Conservation (phyloP, 164 flowering plant genomes). For the Sedum album region DNA sequence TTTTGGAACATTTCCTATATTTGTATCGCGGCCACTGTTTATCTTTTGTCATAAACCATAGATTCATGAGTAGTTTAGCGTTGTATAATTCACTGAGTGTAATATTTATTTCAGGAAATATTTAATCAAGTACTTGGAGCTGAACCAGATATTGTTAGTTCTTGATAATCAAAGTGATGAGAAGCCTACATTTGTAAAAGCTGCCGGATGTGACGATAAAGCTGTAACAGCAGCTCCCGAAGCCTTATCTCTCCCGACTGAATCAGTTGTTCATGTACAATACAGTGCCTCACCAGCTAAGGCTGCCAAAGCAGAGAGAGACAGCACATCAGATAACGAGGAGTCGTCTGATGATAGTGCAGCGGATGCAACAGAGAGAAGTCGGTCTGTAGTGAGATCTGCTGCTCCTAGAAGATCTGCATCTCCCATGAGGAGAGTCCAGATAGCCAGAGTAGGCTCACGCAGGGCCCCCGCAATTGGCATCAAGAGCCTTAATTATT, state of each 20-base stretch:
- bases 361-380: constrained; percentile 50
- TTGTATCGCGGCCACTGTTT: background rate
- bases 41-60: background rate
- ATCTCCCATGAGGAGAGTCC: constrained; percentile 90
- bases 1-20: background rate
- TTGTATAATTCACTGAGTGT: background rate
- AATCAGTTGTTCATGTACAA: constrained; percentile 30
- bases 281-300: constrained; percentile 73
- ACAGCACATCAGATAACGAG: constrained; percentile 53
- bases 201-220: constrained; percentile 17
- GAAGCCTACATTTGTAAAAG: constrained; percentile 13
- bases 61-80: background rate
- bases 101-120: constrained; percentile 34
- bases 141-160: constrained; percentile 22
- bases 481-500: constrained; percentile 60
- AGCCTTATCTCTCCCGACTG: constrained; percentile 17
- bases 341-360: constrained; percentile 61
- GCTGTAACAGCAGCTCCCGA: constrained; percentile 13
- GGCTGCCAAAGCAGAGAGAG: constrained; percentile 62
- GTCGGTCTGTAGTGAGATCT: constrained; percentile 58
- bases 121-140: constrained; percentile 31
- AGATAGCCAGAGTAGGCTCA: constrained; percentile 74
- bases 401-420: constrained; percentile 82
- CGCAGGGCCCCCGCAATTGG: constrained; percentile 62
- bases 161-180: constrained; percentile 19